These are phyloP conservation scores for Arxiozyma bovina DNA, from an alignment of 1,139 yeast species.

Conservation along the genomic window DNA sequence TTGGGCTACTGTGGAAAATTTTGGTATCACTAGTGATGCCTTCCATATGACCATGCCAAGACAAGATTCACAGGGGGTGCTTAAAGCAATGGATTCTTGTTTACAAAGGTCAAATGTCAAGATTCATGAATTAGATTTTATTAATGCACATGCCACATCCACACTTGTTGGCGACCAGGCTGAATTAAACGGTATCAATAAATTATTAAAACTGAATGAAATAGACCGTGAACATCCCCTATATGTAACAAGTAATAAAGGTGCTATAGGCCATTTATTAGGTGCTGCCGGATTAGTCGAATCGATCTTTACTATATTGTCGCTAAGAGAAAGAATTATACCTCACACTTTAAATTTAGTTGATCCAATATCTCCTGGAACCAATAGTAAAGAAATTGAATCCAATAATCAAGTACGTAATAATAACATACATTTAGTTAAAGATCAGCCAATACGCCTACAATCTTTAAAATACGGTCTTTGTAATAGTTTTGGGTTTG, in stretches of 20 bases:
- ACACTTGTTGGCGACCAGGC: constrained; percentile 84
- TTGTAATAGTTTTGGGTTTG: constrained; percentile 93
- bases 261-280: constrained; percentile 84
- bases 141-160: constrained; percentile 97
- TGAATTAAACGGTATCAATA: constrained; percentile 66
- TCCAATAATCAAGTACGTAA: constrained; percentile 27
- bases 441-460: constrained; percentile 33
- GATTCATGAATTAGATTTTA: constrained; percentile 51
- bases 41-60: constrained; percentile 89
- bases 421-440: constrained; percentile 52
- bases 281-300: constrained; percentile 98
- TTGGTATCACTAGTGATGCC: constrained; percentile 89
- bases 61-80: constrained; percentile 77
- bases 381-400: neutral
- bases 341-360: constrained; percentile 80
- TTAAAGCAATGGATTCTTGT: constrained; percentile 73
- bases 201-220: constrained; percentile 29
- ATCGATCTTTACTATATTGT: constrained; percentile 66
- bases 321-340: constrained; percentile 46
- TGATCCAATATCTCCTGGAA: constrained; percentile 35
- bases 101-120: constrained; percentile 40
- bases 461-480: constrained; percentile 49
- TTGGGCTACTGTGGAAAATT: constrained; percentile 76
- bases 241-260: constrained; percentile 74
- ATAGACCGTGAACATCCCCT: constrained; percentile 28